These are phyloP conservation scores for Tanacetum coccineum DNA, from an alignment of 129 eudicot species.

Conservation along the genomic window DNA sequence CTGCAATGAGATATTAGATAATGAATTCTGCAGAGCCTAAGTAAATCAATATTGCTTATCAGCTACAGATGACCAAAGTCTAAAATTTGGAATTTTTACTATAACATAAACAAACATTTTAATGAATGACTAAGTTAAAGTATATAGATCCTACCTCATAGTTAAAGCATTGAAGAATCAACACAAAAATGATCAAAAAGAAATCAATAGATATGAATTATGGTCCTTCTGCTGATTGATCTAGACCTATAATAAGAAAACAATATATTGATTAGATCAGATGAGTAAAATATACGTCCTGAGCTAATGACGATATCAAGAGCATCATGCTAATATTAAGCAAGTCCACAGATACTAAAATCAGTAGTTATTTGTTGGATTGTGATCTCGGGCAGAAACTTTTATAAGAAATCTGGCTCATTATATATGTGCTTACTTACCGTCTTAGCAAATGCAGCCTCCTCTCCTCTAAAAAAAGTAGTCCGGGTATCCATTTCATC, in stretches of 20 bases:
- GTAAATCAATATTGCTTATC: background rate
- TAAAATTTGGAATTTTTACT: background rate
- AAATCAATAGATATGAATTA: conserved; percentile 3
- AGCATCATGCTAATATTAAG: background rate
- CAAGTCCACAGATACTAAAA: conserved; percentile 1
- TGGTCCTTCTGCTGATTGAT: conserved; percentile 7
- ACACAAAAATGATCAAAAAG: conserved; percentile 5
- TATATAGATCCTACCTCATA: conserved; percentile 1
- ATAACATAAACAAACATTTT: background rate
- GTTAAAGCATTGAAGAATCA: no score
- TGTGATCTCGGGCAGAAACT: background rate
- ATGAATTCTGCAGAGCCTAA: background rate
- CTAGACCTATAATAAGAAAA: conserved; percentile 14
- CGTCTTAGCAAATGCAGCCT: background rate
- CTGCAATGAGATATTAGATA: background rate
- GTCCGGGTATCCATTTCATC: background rate
- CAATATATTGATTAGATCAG: conserved; percentile 3
- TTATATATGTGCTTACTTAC: background rate
- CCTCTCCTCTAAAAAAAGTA: no score
- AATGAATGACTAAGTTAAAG: background rate
- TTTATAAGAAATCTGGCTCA: background rate
- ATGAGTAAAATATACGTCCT: background rate
- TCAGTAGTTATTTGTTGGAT: background rate
- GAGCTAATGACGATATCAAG: background rate
- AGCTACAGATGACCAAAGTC: conserved; percentile 1